Evolutionary conservation across 106 monocot genomes (phyloP), one percentile per base, ranked within the genome.

Genomic region (Dendrobium catenatum): DNA sequence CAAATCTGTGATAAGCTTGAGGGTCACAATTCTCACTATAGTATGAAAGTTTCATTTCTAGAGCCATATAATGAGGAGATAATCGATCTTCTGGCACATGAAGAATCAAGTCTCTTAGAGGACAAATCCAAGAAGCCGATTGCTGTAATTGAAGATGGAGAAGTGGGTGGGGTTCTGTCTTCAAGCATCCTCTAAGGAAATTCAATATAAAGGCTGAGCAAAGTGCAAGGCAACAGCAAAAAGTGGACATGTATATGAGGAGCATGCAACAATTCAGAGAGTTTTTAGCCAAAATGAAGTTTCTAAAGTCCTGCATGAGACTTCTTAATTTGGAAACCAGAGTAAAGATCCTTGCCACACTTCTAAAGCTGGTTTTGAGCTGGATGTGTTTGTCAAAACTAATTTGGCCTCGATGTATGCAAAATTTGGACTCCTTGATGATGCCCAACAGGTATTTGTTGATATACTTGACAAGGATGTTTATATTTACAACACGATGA

Each of bases 251-350:
- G 91, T 91, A 91, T 81, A 89, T 89, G 87, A 85, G 80, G 77
- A 91, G 91, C 83, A 91, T 89, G 91, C 91, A 91, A 43, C 91
- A 91, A 77, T 91, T 88, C 56, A 88, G 84, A 7, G 88, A 88
- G 81, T 91, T 89, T 6, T 66, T 91, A 82, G 85, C 89, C 9
- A 89, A 87, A 77, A 91, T 91, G 91, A 89, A 91, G 81, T 81
- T 91, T n/a, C 91, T 89, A 2, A 85, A 37, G 37, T 37, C 37
- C 37, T 37, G 37, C 37, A 37, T 3, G 37, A 37, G 37, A 37
- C 37, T 37, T 31, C 31, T 31, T 31, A 31, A 31, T 31, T 31
- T 31, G 31, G 31, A 31, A 31, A 31, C 31, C 31, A 31, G 31
- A 31, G 1, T 31, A 31, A 31, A 31, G 31, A 31, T 31, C 31